Evolutionary conservation across 495 filamentous ascomycete species (phyloP).

Genomic region (Bacidia gigantensis): DNA sequence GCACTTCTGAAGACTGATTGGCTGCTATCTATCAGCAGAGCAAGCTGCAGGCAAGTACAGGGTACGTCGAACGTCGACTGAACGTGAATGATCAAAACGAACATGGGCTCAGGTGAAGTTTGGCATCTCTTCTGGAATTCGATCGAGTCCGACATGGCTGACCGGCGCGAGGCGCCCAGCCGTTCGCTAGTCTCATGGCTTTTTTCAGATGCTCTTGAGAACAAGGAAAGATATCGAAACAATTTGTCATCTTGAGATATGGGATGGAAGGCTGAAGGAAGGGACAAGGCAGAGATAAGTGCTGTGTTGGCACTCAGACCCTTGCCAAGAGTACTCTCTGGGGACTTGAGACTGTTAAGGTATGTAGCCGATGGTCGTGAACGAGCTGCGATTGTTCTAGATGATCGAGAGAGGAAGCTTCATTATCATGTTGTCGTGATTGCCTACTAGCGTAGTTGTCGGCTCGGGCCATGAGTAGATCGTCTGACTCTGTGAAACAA

Average conservation of each 20-base stretch:
- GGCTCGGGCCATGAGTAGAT: neutral
- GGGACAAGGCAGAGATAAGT: neutral
- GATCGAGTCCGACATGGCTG: neutral
- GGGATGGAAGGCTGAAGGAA: neutral
- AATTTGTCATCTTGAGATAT: neutral
- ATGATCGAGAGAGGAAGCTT: neutral
- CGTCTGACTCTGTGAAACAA: neutral
- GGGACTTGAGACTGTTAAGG: too few relatives aligned
- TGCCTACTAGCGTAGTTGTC: neutral
- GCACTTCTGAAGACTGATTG: too few relatives aligned
- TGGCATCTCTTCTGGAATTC: neutral
- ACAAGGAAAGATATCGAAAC: neutral
- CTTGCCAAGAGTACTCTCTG: neutral
- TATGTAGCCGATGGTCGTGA: neutral
- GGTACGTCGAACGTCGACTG: neutral
- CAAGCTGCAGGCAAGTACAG: too few relatives aligned
- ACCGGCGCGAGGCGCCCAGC: neutral
- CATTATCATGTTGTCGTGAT: neutral
- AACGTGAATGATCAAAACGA: neutral
- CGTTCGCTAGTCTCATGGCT: neutral
- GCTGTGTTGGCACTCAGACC: neutral
- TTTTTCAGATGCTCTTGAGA: neutral
- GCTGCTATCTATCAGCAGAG: too few relatives aligned
- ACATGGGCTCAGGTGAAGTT: too few relatives aligned
- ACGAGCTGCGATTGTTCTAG: neutral